These are phyloP conservation scores for Scytalidium sp. DNA, from an alignment of 2,329 filamentous ascomycete species.

Conservation along the genomic window DNA sequence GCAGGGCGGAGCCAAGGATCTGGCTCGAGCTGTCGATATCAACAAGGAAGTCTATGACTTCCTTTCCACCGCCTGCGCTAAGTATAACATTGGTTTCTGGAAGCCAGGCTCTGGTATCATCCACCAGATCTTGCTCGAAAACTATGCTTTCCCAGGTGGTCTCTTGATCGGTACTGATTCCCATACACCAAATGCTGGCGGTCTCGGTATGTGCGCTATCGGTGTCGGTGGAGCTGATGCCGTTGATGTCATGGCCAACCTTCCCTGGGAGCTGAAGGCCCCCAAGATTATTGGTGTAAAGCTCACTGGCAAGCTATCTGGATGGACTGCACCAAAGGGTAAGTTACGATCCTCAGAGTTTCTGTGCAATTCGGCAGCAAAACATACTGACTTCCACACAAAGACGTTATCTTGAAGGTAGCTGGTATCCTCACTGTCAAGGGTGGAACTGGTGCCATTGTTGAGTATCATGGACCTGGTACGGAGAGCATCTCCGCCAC, in stretches of 20 bases:
- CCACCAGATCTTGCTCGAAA: slow-evolving; percentile 97
- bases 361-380: slow-evolving; percentile 4
- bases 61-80: slow-evolving; percentile 87
- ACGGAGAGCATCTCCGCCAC: slow-evolving; percentile 73
- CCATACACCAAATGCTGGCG: slow-evolving; percentile 95
- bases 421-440: slow-evolving; percentile 97
- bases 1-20: slow-evolving; percentile 88
- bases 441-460: slow-evolving; percentile 90
- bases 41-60: slow-evolving; percentile 99
- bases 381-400: neutral
- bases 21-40: slow-evolving; percentile 83
- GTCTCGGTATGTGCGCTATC: slow-evolving; percentile 91
- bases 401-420: slow-evolving; percentile 95
- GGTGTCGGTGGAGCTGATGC: slow-evolving; percentile 98
- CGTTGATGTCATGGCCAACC: slow-evolving; percentile 95
- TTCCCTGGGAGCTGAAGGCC: slow-evolving; percentile 97
- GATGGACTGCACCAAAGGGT: slow-evolving; percentile 95
- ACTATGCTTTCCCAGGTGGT: slow-evolving; percentile 98
- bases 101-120: slow-evolving; percentile 98
- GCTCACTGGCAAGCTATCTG: slow-evolving; percentile 82
- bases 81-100: slow-evolving; percentile 99
- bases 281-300: slow-evolving; percentile 96
- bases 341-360: slow-evolving; percentile 30
- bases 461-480: slow-evolving; percentile 73
- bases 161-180: slow-evolving; percentile 97